Base-by-base conservation (phyloP, 768 basidiomycete species). In the Epithele typhae region DNA sequence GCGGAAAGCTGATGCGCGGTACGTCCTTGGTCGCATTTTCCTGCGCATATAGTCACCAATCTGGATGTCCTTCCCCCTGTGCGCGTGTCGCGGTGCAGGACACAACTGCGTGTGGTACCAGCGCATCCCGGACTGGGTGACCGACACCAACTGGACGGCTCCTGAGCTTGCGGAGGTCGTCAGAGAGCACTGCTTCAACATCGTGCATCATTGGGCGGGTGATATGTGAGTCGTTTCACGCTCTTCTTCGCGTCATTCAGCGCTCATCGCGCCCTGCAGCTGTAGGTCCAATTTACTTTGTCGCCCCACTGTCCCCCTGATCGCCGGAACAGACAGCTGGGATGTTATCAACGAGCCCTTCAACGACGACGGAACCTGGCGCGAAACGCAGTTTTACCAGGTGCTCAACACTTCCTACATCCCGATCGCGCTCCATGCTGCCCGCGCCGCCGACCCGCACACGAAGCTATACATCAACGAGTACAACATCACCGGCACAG, bases 281-380 rank as follows among this genome's bases (percentile, higher is more conserved):
- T 62, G 55, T 55, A 46, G 42, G 53, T 54, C 19, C 25, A 1
- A 12, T 2, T 15, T 15, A 5, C 7, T 5, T 27, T 17, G n/a
- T 33, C 10, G 15, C 9, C 30, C 19, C 14, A 37, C n/a, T 25
- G 19, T 23, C 5, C 8, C 12, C 33, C 10, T 46, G 24, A 19
- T 19, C 17, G 12, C 25, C 10, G 14, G 27, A 21, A 10, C 32
- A 74, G 74, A 73, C 50, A 64, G 68, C 33, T 76, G 73, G 76
- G 76, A 79, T 54, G 76, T 78, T 25, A 64, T 79, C 46, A 81
- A 79, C 42, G 78, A 80, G 57, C 68, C 76, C 4, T 77, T 81
- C 64, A 76, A 80, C 49, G 80, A 81, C 24, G 70, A 81, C 49
- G 79, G 81, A 15, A 77, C 76, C 9, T 78, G 66, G 60, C 73